These are phyloP conservation scores for Gyromitra esculenta DNA, from an alignment of 2,329 filamentous ascomycete species.

Conservation along the genomic window DNA sequence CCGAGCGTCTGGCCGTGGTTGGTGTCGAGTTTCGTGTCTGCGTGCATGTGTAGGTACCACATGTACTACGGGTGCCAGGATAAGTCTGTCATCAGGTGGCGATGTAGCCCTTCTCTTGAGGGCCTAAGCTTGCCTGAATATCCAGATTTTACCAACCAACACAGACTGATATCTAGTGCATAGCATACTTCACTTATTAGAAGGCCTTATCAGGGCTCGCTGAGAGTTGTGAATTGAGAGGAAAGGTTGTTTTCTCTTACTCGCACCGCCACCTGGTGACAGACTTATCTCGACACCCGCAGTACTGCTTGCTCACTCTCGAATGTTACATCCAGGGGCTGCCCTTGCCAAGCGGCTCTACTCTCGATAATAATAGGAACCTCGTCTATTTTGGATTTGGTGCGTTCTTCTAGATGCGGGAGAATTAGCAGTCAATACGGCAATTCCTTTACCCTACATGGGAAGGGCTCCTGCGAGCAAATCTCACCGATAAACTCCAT, in stretches of 20 bases:
- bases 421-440: constrained; percentile 18
- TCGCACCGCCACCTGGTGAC: too few relatives aligned
- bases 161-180: too few relatives aligned
- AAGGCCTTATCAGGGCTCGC: too few relatives aligned
- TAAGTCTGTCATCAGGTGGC: too few relatives aligned
- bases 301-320: neutral
- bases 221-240: too few relatives aligned
- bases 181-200: too few relatives aligned
- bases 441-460: constrained; percentile 14
- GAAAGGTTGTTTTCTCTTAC: too few relatives aligned
- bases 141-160: too few relatives aligned
- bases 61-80: too few relatives aligned
- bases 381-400: constrained; percentile 17
- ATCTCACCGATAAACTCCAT: neutral
- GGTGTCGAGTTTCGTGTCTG: constrained; percentile 38
- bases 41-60: neutral
- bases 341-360: constrained; percentile 16
- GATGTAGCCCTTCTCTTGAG: too few relatives aligned
- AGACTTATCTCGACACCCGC: too few relatives aligned
- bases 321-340: constrained; percentile 10
- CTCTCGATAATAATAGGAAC: constrained; percentile 1
- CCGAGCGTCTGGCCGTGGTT: constrained; percentile 31
- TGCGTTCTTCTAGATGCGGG: constrained; percentile 5
- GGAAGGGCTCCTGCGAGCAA: neutral
- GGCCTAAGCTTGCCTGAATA: too few relatives aligned